A percentile compares a stretch with the other conserved stretches of the same genome.
Conservation (phyloP, 176 grass and related monocot species). For the Eleusine coracana region DNA sequence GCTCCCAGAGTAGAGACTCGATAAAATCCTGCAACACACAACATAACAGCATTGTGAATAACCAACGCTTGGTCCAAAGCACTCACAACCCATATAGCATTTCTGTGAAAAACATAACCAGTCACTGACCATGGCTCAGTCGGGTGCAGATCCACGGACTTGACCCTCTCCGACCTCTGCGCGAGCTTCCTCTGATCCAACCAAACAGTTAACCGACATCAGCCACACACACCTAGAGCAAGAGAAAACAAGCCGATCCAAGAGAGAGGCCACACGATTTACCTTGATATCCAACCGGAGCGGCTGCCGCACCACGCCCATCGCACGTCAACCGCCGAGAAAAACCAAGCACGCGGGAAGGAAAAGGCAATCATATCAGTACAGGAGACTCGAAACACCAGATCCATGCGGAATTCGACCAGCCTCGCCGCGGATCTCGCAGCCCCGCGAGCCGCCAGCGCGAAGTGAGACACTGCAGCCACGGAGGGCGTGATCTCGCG, state of each 20-base stretch:
- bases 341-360: neutral
- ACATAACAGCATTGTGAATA: conserved; percentile 16
- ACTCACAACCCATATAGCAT: neutral
- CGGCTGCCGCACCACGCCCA: conserved; percentile 61
- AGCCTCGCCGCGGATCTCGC: conserved; percentile 48
- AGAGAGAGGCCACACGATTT: conserved; percentile 17
- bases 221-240: neutral
- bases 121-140: conserved; percentile 88
- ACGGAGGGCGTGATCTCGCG: conserved; percentile 28
- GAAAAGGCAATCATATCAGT: conserved; percentile 40
- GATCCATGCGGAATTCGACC: conserved; percentile 48
- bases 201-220: conserved; percentile 32
- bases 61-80: neutral
- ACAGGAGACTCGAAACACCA: conserved; percentile 20
- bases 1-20: conserved; percentile 92
- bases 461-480: neutral
- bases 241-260: conserved; percentile 47
- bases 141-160: conserved; percentile 98
- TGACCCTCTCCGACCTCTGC: conserved; percentile 96
- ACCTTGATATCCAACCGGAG: conserved; percentile 99
- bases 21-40: conserved; percentile 73
- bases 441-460: neutral
- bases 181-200: conserved; percentile 97
- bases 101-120: neutral
- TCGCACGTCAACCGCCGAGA: neutral